A percentile compares a stretch with the other conserved stretches of the same genome.
Evolutionary conservation across 176 grass and related monocot species (phyloP).

Genomic region (Melocanna baccifera): DNA sequence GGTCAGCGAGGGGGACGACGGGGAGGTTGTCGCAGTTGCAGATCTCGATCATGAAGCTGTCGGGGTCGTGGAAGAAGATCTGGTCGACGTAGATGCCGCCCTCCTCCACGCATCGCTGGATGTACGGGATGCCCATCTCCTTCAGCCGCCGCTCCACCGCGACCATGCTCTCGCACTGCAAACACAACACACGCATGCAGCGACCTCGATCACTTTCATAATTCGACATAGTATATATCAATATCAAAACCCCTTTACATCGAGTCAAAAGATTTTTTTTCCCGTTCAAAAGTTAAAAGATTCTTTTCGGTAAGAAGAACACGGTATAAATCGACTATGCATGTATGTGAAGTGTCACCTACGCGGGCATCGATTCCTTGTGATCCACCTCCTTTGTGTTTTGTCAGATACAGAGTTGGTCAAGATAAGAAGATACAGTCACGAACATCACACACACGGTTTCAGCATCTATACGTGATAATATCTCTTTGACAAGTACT

Average conservation of each 20-base stretch:
- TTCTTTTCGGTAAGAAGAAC: no score
- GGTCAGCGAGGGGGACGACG: conserved; percentile 47
- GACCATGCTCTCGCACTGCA: conserved; percentile 89
- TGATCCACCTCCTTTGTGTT: neutral
- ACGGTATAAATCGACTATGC: neutral
- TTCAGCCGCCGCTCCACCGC: conserved; percentile 60
- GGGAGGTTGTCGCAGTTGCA: conserved; percentile 91
- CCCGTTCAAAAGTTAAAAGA: no score
- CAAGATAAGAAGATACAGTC: neutral
- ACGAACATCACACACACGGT: no score
- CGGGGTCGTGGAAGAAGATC: conserved; percentile 89
- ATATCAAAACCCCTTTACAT: no score
- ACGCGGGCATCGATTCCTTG: no score
- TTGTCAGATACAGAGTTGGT: neutral
- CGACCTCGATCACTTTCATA: neutral
- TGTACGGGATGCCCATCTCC: conserved; percentile 56
- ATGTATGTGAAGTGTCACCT: neutral
- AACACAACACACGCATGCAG: neutral
- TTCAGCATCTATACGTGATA: neutral
- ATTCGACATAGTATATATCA: neutral
- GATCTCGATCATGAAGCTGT: conserved; percentile 93
- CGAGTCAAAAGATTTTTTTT: no score
- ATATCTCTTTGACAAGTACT: neutral
- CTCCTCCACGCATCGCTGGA: conserved; percentile 58
- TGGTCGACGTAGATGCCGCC: conserved; percentile 72